Evolutionary conservation across 371 early-diverging fungal genomes (phyloP).

Genomic region (Apophysomyces elegans): DNA sequence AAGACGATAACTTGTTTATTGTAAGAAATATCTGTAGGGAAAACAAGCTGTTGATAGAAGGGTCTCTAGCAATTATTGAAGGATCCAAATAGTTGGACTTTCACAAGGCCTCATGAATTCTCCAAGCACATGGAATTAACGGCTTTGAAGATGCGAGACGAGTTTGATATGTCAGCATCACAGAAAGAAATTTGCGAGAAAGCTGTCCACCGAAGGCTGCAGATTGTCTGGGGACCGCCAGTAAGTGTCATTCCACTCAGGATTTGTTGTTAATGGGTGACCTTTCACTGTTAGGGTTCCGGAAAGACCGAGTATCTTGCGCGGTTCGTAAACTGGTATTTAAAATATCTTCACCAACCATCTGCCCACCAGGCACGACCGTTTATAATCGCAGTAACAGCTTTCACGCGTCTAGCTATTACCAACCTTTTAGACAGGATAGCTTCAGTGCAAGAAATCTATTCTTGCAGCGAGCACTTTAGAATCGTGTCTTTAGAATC

Average conservation of each 20-base stretch:
- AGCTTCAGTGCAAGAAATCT: conserved; percentile 24
- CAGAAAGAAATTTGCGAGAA: conserved; percentile 52
- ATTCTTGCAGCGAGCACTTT: conserved; percentile 12
- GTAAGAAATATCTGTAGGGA: conserved; percentile 8
- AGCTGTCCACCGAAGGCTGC: conserved; percentile 43
- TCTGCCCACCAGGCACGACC: conserved; percentile 18
- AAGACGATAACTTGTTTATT: conserved; percentile 20
- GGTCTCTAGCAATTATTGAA: conserved; percentile 22
- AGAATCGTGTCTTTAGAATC: conserved; percentile 6
- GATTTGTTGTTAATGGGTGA: neutral
- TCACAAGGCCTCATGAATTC: neutral
- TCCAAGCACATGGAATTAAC: conserved; percentile 29
- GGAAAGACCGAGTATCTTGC: conserved; percentile 66
- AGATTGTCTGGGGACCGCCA: conserved; percentile 67
- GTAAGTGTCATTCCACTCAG: conserved; percentile 31
- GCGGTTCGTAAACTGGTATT: conserved; percentile 50
- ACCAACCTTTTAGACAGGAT: conserved; percentile 49
- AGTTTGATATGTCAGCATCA: conserved; percentile 58
- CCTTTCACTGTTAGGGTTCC: conserved; percentile 48
- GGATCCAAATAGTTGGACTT: conserved; percentile 38
- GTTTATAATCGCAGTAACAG: conserved; percentile 58
- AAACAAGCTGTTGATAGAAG: neutral
- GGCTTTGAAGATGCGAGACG: conserved; percentile 33
- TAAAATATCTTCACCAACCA: conserved; percentile 30
- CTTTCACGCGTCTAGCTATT: conserved; percentile 60